These are phyloP conservation scores for Candida sp. DNA, from an alignment of 1,139 yeast species.

Conservation along the genomic window DNA sequence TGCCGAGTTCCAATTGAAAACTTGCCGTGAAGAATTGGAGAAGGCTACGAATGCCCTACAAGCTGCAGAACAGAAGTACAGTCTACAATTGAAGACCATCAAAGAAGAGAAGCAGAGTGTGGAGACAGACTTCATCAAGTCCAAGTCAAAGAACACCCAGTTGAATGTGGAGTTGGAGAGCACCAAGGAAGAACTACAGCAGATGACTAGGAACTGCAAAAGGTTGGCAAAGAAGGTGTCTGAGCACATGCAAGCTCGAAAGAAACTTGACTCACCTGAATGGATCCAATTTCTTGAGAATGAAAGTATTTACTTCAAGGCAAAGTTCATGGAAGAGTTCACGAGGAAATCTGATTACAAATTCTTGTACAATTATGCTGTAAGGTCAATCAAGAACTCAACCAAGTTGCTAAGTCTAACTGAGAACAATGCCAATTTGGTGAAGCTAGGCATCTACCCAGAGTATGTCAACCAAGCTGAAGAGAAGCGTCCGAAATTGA, in stretches of 20 bases:
- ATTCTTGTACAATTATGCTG: constrained; percentile 54
- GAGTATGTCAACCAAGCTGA: constrained; percentile 24
- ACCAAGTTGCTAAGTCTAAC: constrained; percentile 32
- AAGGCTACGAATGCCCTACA: constrained; percentile 1
- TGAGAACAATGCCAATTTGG: constrained; percentile 47
- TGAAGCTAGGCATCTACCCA: constrained; percentile 55
- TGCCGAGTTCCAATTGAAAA: constrained; percentile 5
- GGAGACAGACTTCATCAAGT: neutral
- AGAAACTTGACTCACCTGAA: constrained; percentile 3
- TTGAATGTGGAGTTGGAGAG: constrained; percentile 4
- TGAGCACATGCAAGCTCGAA: constrained; percentile 5
- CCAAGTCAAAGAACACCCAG: constrained; percentile 7
- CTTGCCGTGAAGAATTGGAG: constrained; percentile 6
- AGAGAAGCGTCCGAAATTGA: constrained; percentile 21
- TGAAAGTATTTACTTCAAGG: constrained; percentile 40
- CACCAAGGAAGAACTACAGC: constrained; percentile 9
- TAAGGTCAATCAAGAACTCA: constrained; percentile 49
- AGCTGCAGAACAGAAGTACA: constrained; percentile 3
- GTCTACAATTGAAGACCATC: neutral
- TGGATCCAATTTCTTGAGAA: constrained; percentile 15
- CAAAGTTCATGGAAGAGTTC: constrained; percentile 40
- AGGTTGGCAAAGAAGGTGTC: constrained; percentile 7
- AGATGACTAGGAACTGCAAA: constrained; percentile 11
- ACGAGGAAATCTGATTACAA: constrained; percentile 51
- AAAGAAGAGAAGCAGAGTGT: constrained; percentile 1